phyloP scores from a whole-genome alignment of 352 stramenopile genomes.

The Phytophthora pseudosyringae region DNA sequence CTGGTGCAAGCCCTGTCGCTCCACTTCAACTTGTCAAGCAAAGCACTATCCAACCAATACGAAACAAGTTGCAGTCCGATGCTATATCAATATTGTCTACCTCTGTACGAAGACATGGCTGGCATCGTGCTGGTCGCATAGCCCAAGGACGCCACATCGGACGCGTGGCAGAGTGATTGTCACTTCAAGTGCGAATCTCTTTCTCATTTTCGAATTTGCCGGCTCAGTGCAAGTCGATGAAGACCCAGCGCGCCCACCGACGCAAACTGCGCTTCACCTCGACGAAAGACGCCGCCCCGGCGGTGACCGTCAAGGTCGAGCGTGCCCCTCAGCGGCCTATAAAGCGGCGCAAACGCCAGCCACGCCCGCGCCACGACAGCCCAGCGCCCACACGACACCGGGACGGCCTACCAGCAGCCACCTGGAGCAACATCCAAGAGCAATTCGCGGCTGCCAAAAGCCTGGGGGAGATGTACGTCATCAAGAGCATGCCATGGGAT shows the following conservation, averaged over 20 bases:
- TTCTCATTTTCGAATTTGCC: slow-evolving; percentile 41
- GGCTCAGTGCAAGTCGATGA: slow-evolving; percentile 29
- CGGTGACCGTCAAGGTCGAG: slow-evolving; percentile 27
- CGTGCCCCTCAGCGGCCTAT: slow-evolving; percentile 15
- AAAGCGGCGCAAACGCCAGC: slow-evolving; percentile 34
- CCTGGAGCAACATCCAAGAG: slow-evolving; percentile 46
- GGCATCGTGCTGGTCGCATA: slow-evolving; percentile 7
- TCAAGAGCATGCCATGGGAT: not conserved
- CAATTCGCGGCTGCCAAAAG: slow-evolving; percentile 49
- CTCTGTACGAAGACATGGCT: not conserved
- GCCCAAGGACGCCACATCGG: not conserved
- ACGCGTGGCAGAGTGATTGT: slow-evolving; percentile 29
- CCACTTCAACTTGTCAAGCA: slow-evolving; percentile 34
- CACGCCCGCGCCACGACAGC: slow-evolving; percentile 18
- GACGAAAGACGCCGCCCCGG: slow-evolving; percentile 11
- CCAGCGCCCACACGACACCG: not conserved
- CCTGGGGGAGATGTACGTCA: slow-evolving; percentile 57
- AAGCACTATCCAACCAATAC: slow-evolving; percentile 6
- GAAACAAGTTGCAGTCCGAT: not conserved
- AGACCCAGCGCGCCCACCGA: slow-evolving; percentile 25
- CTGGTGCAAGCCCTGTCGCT: not conserved
- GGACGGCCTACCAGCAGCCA: slow-evolving; percentile 29
- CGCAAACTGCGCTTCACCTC: slow-evolving; percentile 39
- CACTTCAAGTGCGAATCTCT: slow-evolving; percentile 26
- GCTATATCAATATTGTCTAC: too few species aligned